Percentiles rank a stretch among this genome's conserved stretches.
Evolutionary conservation across 2,329 filamentous ascomycete species (phyloP).

Genomic region (Alternaria postmessia): DNA sequence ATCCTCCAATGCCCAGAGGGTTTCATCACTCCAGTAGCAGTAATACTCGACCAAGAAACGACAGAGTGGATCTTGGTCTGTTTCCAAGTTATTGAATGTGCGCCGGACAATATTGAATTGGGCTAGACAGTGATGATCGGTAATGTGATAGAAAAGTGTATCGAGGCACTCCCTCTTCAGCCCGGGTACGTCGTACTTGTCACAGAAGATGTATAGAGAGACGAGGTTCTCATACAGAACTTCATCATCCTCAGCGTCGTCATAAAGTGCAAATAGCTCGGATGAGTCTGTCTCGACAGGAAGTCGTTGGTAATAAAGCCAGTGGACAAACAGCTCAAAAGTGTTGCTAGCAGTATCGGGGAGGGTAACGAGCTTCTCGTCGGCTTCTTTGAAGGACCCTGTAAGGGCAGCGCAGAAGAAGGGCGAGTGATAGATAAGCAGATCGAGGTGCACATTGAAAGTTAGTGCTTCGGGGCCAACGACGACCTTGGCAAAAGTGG

Average conservation of each 20-base stretch:
- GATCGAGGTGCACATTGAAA: background rate
- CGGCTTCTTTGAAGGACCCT: background rate
- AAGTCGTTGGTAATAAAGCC: background rate
- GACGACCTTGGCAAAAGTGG: background rate
- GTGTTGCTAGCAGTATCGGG: background rate
- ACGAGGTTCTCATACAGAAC: background rate
- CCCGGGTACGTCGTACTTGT: background rate
- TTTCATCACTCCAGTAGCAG: background rate
- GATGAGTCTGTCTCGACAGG: background rate
- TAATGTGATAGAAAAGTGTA: background rate
- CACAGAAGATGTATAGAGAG: background rate
- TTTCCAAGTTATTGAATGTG: background rate
- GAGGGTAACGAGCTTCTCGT: background rate
- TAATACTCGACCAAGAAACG: background rate
- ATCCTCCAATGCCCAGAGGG: background rate
- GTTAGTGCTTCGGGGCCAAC: background rate
- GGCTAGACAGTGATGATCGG: background rate
- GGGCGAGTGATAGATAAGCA: background rate
- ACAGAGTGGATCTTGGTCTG: background rate
- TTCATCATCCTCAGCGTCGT: background rate
- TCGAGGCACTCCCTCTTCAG: background rate
- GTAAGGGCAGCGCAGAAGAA: background rate
- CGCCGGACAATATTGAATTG: rapidly evolving
- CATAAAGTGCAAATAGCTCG: background rate
- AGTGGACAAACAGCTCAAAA: background rate